Base-by-base conservation (phyloP, 768 basidiomycete genomes). In the Chalciporus pseudorubinellus region DNA sequence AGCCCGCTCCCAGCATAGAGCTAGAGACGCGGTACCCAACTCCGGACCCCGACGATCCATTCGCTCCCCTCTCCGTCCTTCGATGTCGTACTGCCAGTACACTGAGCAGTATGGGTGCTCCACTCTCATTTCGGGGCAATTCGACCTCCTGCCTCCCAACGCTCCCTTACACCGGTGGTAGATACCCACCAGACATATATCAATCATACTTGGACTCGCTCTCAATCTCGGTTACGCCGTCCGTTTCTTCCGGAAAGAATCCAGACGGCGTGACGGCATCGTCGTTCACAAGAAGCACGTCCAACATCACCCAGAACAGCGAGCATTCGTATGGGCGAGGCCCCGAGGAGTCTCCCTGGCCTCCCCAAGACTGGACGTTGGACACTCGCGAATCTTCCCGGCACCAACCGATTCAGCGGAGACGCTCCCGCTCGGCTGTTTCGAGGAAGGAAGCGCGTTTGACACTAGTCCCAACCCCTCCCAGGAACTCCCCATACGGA, bases 1-100 rank as follows among this genome's bases (percentile, higher is more conserved):
- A 85, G 60, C 83, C 81, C 6, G 71, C 81, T 3, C 84, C 84
- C 6, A 62, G 70, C 41, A 72, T 82, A 49, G 77, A 77, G 44
- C 65, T 76, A 58, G 74, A 78, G 10, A 61, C 74, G 47, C 74
- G 80, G 36, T 89, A 87, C 64, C 87, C 87, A 5, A 67, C 72
- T 2, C 84, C 85, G 26, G 87, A 89, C 67, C 85, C 84, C 19
- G 62, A 60, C 16, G 85, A 89, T 63, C 87, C 87, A 2, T 87
- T 87, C 56, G 85, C 82, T 6, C 80, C 87, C 0, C 78, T 89
- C 39, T 78, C 80, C 61, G 80, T 81, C 21, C 74, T 89, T 22
- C 80, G 87, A 44, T 78, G 75, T 53, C 78, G 84, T 49, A 78
- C 80, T 5, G 77, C 76, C 56, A 73, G 72, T 18, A 68, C 71